Percentiles rank a stretch among this genome's conserved stretches.
Conservation (phyloP, 108 stramenopile genomes). For the Nitzschia sp. region DNA sequence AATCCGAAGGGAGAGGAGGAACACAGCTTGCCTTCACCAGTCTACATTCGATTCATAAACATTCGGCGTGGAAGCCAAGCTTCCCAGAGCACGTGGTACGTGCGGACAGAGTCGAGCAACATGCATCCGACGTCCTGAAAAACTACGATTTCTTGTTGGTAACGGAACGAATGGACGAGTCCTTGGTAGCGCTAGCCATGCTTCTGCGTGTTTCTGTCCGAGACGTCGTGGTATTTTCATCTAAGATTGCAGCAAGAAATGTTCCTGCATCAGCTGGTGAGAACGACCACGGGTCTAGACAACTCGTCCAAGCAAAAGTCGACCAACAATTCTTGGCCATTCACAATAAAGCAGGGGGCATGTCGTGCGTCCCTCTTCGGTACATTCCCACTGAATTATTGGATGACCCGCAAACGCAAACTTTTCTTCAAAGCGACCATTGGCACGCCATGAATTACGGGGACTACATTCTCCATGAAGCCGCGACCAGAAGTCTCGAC, state of each 20-base stretch:
- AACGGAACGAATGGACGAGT: conserved; percentile 56
- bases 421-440: neutral
- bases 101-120: neutral
- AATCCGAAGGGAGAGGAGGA: conserved; percentile 31
- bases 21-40: conserved; percentile 10
- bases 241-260: neutral
- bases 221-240: conserved; percentile 13
- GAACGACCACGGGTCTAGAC: neutral
- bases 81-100: neutral
- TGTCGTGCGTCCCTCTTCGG: neutral
- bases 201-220: conserved; percentile 19
- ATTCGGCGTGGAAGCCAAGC: conserved; percentile 1
- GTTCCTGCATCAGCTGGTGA: neutral
- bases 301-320: neutral
- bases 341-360: neutral
- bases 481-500: neutral
- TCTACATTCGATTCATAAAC: neutral
- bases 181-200: conserved; percentile 37
- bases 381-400: neutral
- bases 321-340: neutral
- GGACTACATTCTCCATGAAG: conserved; percentile 8
- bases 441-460: conserved; percentile 16
- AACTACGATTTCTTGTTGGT: conserved; percentile 50
- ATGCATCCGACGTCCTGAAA: conserved; percentile 31
- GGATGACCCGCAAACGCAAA: neutral